These are phyloP conservation scores for Phoenix dactylifera DNA, from an alignment of 176 grass and related monocot species.

Conservation along the genomic window DNA sequence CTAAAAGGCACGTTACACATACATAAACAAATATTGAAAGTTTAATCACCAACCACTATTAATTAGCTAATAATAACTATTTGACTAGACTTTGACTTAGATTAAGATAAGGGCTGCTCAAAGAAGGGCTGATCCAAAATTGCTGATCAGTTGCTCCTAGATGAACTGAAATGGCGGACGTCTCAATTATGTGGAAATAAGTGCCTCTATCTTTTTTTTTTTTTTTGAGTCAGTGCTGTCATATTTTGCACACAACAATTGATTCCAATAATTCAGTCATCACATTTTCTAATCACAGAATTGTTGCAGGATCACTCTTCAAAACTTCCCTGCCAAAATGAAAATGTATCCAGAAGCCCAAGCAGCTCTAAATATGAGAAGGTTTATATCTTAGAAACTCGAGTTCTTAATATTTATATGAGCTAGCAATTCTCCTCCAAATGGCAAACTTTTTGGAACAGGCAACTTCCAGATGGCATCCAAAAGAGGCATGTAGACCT, in stretches of 20 bases:
- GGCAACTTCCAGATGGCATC: constrained; percentile 37
- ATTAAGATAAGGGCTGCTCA: too few species aligned
- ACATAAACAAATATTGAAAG: too few species aligned
- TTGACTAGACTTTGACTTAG: too few species aligned
- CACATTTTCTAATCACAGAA: not conserved
- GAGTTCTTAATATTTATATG: not conserved
- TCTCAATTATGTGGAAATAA: too few species aligned
- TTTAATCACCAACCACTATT: not conserved
- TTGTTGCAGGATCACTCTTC: constrained; percentile 13
- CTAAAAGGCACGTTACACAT: too few species aligned
- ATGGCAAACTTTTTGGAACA: constrained; percentile 12
- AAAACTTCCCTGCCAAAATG: constrained; percentile 1
- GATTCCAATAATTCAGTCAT: too few species aligned
- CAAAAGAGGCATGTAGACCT: constrained; percentile 51
- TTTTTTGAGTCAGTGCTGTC: too few species aligned
- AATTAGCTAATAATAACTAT: too few species aligned
- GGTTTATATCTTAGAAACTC: not conserved
- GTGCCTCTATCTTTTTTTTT: not conserved
- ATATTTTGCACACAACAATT: too few species aligned
- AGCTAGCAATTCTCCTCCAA: constrained; percentile 1
- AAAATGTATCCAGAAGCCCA: constrained; percentile 21
- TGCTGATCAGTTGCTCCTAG: too few species aligned
- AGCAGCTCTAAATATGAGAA: constrained; percentile 6
- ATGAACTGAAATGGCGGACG: not conserved
- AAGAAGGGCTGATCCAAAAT: not conserved